Evolutionary conservation across 441 rosid species (phyloP).

Genomic region (Syzygium syzygioides): DNA sequence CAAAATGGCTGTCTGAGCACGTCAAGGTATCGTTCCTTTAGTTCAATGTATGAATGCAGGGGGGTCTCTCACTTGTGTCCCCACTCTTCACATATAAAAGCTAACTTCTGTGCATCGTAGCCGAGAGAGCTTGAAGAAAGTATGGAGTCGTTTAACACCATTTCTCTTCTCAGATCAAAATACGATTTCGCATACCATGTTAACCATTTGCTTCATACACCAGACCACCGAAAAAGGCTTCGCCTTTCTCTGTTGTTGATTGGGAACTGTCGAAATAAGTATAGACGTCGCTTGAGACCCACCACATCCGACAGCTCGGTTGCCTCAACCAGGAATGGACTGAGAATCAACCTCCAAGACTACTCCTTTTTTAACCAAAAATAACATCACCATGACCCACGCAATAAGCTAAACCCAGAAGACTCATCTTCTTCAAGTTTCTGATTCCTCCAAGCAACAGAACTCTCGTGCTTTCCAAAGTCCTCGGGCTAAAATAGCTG

Average conservation of each 20-base stretch:
- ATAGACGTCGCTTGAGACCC: background rate
- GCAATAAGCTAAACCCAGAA: background rate
- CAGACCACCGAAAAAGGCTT: background rate
- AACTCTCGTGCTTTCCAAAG: no score
- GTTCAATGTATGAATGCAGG: background rate
- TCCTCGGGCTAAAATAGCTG: no score
- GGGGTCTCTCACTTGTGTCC: background rate
- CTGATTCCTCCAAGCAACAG: no score
- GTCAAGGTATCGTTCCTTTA: background rate
- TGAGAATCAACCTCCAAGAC: background rate
- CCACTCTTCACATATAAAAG: background rate
- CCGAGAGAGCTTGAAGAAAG: background rate
- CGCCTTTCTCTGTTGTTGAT: background rate
- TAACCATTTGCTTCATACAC: background rate
- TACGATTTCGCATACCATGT: background rate
- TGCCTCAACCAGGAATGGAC: background rate
- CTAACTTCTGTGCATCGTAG: background rate
- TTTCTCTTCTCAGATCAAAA: background rate
- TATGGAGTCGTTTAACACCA: background rate
- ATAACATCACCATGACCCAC: background rate
- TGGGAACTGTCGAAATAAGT: background rate
- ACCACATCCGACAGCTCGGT: background rate
- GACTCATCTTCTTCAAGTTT: no score
- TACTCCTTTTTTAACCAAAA: background rate
- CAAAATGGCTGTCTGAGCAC: background rate